Base-by-base conservation (phyloP, 2,329 filamentous ascomycete species). In the Colletotrichum liriopes region DNA sequence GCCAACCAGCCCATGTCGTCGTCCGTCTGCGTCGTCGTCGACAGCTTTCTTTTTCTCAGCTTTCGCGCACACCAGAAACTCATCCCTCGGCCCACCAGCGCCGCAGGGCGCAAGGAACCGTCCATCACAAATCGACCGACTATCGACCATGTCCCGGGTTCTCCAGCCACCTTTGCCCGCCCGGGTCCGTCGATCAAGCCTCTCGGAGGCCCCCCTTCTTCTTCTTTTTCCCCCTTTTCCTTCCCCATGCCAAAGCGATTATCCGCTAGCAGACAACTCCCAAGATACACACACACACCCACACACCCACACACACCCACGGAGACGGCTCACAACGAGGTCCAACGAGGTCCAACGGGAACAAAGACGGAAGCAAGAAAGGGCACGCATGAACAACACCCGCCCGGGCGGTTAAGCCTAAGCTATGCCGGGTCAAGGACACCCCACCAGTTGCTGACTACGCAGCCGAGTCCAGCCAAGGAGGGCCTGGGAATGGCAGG, bases 351-450 rank as follows among this genome's bases (percentile, higher is more conserved):
- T 41, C 35, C 29, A n/a, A 23, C 39, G 16, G 39, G 23, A 23
- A 37, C 23, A 66, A 47, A 11, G 43, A 52, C 51, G 54, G 32
- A 32, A 41, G 29, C 26, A 5, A 20, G 14, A 37, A 41, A 35
- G 20, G 5, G 51, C 49, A 60, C 54, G 70, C 70, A 69, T 72
- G 23, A 70, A 52, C 58, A 66, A 26, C 45, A 54, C 26, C 26
- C 54, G 65, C 54, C 70, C 47, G 54, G 59, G 49, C 70, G 70
- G 52, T 72, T 59, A 65, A 70, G 65, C 70, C 68, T 62, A 67
- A 66, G 63, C 67, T 43, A 62, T 63, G 60, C 35, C 26, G 23
- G 43, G 45, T 52, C 60, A 52, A 63, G 45, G 47, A 49, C 35
- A 29, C 43, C 16, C 52, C 54, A 16, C 32, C 45, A 14, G 5